Conservation (phyloP, 2,329 filamentous ascomycete species). For the Tolypocladium tropicale region DNA sequence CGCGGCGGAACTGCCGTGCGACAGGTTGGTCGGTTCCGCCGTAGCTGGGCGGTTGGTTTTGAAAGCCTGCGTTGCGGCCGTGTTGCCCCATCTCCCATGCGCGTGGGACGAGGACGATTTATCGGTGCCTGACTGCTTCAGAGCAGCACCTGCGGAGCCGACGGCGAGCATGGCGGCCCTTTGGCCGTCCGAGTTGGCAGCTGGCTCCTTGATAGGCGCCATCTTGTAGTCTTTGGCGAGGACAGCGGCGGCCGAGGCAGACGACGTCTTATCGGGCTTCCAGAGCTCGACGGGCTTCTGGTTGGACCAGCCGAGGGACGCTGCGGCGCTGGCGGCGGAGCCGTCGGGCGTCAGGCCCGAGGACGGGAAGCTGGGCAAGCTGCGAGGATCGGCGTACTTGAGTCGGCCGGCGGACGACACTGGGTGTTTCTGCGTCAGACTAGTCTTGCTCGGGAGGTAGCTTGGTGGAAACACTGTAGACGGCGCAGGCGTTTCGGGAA, state of each 20-base stretch:
- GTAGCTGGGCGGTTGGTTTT: slow-evolving; percentile 19
- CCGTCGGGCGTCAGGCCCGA: slow-evolving; percentile 45
- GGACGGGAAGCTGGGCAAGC: slow-evolving; percentile 67
- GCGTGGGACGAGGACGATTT: slow-evolving; percentile 7
- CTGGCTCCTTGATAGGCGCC: slow-evolving; percentile 48
- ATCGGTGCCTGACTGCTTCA: slow-evolving; percentile 13
- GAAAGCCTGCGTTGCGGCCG: slow-evolving; percentile 61
- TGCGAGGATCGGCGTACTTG: slow-evolving; percentile 61
- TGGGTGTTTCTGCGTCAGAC: slow-evolving; percentile 7
- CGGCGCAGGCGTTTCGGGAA: not conserved
- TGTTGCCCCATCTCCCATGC: slow-evolving; percentile 44
- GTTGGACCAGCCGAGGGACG: slow-evolving; percentile 62
- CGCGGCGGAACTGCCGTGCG: slow-evolving; percentile 17
- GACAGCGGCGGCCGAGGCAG: slow-evolving; percentile 34
- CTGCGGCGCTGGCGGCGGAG: slow-evolving; percentile 63
- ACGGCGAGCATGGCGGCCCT: slow-evolving; percentile 64
- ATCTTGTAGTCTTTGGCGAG: slow-evolving; percentile 32
- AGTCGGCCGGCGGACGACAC: slow-evolving; percentile 33
- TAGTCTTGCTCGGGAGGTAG: too few species aligned
- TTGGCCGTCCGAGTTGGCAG: slow-evolving; percentile 54
- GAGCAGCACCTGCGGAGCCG: slow-evolving; percentile 23
- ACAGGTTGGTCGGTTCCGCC: slow-evolving; percentile 8
- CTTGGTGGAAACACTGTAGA: not conserved
- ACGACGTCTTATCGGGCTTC: slow-evolving; percentile 50
- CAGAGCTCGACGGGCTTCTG: slow-evolving; percentile 55